Evolutionary conservation across 1,284 basidiomycete genomes (phyloP), one percentile per base, ranked within the genome.

Genomic region (Sporisorium sorghi): DNA sequence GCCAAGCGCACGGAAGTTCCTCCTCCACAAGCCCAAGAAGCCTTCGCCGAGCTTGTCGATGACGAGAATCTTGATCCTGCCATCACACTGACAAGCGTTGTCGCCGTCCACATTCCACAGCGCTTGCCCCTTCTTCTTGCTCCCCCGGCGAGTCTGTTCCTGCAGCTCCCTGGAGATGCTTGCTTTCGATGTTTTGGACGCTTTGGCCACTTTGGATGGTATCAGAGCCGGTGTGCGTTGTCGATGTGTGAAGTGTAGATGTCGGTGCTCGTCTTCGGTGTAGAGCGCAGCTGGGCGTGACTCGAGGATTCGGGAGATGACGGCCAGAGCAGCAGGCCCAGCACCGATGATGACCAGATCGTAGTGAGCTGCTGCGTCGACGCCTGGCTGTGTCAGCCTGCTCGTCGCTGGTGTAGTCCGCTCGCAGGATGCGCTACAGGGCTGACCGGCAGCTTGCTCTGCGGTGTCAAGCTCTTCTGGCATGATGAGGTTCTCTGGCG

Each of bases 291-390:
- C 81, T 9, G 79, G 81, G 0, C 81, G 76, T 5, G 68, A 52
- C 54, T 80, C 78, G 44, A 82, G 69, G 40, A 81, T 72, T 10
- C 79, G 69, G 7, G 76, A 64, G 14, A 82, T 63, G 24, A 80
- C 49, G 4, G 81, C 75, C 0, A 82, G 61, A 1, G 76, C 70
- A 2, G 79, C 78, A 2, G 81, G 81, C 3, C 81, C 79, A 3
- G 76, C 64, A 2, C 81, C 81, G 52, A 82, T 80, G 52, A 82
- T 74, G 56, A 82, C 74, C 5, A 82, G 68, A 44, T 80, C 79
- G 32, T 76, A 82, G 53, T 64, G 60, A 17, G 70, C 60, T 19
- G 44, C 39, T 21, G 59, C 47, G 8, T 63, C 58, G 48, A 55
- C 42, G 15, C 35, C 28, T 10, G 55, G 63, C 15, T 49, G 50